These are phyloP conservation scores for Chlamydomonas sp. DNA, from an alignment of 139 green algal species.

Conservation along the genomic window DNA sequence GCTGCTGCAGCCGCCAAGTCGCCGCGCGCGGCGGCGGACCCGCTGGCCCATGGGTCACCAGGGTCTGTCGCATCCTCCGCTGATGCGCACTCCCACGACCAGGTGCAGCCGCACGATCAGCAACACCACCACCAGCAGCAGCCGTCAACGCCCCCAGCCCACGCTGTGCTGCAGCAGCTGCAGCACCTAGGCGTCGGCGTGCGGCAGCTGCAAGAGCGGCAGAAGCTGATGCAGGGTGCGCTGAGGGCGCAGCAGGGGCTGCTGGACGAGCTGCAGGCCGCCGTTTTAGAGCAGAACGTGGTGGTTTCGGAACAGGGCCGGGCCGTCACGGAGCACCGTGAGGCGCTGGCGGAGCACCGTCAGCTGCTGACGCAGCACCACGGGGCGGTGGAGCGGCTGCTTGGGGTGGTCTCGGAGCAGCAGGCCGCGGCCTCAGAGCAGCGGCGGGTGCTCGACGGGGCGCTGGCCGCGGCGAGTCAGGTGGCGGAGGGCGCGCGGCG, in stretches of 20 bases:
- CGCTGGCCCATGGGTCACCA: too few species aligned
- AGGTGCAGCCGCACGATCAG: too few species aligned
- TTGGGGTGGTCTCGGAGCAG: not conserved
- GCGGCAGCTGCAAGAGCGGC: not conserved
- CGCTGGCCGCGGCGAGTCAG: not conserved
- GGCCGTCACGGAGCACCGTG: not conserved
- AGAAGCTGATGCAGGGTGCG: not conserved
- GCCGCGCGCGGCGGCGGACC: too few species aligned
- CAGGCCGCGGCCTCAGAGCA: not conserved
- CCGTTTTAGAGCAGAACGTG: not conserved
- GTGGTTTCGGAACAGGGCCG: too few species aligned
- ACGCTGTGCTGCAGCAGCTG: too few species aligned
- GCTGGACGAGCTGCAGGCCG: not conserved
- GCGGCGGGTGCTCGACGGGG: too few species aligned
- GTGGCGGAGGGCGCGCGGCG: not conserved
- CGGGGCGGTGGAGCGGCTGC: not conserved
- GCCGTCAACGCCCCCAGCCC: too few species aligned
- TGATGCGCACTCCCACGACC: too few species aligned
- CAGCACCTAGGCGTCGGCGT: too few species aligned
- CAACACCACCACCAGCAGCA: too few species aligned
- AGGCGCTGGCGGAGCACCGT: slow-evolving; percentile 1
- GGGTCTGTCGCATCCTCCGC: too few species aligned
- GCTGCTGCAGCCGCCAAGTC: too few species aligned
- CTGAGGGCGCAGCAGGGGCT: not conserved
- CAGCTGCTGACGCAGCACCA: slow-evolving; percentile 1